Conservation (phyloP, 495 filamentous ascomycete species). For the Tuber indicum region DNA sequence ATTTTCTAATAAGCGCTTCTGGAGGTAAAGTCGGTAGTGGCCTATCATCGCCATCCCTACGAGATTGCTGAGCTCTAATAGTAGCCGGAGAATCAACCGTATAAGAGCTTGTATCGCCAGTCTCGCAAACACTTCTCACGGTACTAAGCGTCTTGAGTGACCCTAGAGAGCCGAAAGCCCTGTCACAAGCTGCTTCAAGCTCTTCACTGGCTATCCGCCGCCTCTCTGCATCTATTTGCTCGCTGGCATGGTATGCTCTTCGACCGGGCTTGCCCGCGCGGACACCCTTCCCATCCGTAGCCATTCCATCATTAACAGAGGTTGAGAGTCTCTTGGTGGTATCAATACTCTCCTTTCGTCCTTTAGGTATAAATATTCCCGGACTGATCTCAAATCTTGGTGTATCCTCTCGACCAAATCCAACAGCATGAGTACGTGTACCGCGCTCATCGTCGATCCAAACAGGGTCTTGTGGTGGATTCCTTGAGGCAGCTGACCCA, state of each 20-base stretch:
- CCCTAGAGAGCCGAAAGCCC: conserved; percentile 64
- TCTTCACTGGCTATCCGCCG: conserved; percentile 32
- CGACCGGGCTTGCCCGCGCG: neutral
- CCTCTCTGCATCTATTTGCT: conserved; percentile 27
- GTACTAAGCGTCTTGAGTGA: conserved; percentile 21
- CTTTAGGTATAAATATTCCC: conserved; percentile 12
- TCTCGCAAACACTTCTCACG: conserved; percentile 19
- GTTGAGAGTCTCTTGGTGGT: conserved; percentile 15
- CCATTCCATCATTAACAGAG: conserved; percentile 14
- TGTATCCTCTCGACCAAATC: conserved; percentile 21
- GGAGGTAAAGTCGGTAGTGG: conserved; percentile 25
- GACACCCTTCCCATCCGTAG: conserved; percentile 1
- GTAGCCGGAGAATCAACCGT: neutral
- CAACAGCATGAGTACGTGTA: neutral
- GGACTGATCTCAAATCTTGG: conserved; percentile 14
- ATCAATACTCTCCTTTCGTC: conserved; percentile 14
- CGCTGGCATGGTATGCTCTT: conserved; percentile 9
- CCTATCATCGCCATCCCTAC: neutral
- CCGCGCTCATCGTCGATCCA: conserved; percentile 13
- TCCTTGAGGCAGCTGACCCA: conserved; percentile 11
- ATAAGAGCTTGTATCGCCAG: neutral
- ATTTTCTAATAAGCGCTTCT: conserved; percentile 43
- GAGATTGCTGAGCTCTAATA: neutral
- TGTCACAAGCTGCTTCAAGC: conserved; percentile 42
- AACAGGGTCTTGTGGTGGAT: neutral